A percentile compares a stretch with the other conserved stretches of the same genome.
phyloP scores from a whole-genome alignment of 176 grass and related monocot species.

The Otatea glauca region DNA sequence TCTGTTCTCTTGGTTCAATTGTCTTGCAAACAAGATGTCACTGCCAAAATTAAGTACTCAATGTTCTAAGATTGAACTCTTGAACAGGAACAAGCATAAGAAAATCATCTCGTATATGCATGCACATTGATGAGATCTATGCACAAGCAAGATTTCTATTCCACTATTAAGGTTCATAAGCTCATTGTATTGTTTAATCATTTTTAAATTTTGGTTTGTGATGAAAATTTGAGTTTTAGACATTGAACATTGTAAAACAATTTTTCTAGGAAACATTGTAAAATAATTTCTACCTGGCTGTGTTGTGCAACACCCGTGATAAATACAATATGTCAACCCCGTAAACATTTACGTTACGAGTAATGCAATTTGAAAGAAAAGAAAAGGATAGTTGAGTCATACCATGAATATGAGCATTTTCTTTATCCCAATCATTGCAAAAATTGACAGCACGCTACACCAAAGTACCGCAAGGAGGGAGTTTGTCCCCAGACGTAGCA shows the following conservation, averaged over 20 bases:
- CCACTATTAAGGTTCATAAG: constrained; percentile 11
- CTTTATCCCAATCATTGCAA: constrained; percentile 87
- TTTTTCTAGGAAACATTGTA: not conserved
- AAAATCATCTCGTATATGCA: not conserved
- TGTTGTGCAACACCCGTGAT: not conserved
- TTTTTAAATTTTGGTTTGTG: not conserved
- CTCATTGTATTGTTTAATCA: not conserved
- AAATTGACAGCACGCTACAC: constrained; percentile 79
- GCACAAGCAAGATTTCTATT: constrained; percentile 18
- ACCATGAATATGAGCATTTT: constrained; percentile 79
- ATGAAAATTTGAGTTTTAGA: not conserved
- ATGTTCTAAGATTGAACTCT: not conserved
- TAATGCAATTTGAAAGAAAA: constrained; percentile 5
- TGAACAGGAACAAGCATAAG: not conserved
- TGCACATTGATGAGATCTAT: not conserved
- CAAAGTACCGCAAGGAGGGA: constrained; percentile 87
- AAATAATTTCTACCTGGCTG: not conserved
- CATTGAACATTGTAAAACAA: not conserved
- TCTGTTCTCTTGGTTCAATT: not conserved
- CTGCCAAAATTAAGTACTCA: not conserved
- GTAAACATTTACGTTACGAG: constrained; percentile 18
- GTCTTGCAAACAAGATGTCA: not conserved
- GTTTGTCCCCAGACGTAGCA: constrained; percentile 80
- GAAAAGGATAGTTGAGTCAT: constrained; percentile 45
- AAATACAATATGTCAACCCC: constrained; percentile 4